These are phyloP conservation scores for Argentina anserina DNA, from an alignment of 306 rosid species.

Conservation along the genomic window DNA sequence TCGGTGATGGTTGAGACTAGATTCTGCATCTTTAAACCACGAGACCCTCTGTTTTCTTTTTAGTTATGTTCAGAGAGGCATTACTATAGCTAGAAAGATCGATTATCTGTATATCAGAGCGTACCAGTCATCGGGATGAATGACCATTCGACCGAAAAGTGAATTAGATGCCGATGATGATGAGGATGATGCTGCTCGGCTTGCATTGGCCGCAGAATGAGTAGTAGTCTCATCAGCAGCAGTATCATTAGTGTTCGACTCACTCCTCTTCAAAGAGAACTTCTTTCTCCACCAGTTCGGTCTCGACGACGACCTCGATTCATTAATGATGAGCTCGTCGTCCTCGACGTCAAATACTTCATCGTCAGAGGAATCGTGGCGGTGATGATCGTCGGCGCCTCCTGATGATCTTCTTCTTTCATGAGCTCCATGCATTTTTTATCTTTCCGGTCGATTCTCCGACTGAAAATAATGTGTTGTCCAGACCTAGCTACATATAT, in stretches of 20 bases:
- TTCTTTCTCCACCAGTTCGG: slow-evolving; percentile 6
- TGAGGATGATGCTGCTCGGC: neutral
- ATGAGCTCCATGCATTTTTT: slow-evolving; percentile 9
- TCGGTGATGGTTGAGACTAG: too few relatives aligned
- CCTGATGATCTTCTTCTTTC: slow-evolving; percentile 1
- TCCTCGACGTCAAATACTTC: slow-evolving; percentile 19
- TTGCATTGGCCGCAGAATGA: neutral
- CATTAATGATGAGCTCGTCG: neutral
- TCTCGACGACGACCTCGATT: neutral
- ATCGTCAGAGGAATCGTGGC: slow-evolving; percentile 11
- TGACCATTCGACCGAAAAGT: slow-evolving; percentile 17
- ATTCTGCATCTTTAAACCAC: too few relatives aligned
- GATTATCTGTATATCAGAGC: too few relatives aligned
- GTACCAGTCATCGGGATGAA: slow-evolving; percentile 39
- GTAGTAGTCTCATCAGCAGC: neutral
- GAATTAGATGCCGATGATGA: neutral
- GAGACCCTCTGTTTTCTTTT: too few relatives aligned
- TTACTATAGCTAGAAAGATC: neutral
- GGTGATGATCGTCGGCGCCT: neutral
- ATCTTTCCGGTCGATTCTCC: neutral
- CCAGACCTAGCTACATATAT: neutral
- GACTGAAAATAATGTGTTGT: neutral
- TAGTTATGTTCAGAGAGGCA: too few relatives aligned
- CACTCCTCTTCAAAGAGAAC: neutral
- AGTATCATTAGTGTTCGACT: neutral